Conservation (phyloP, 495 filamentous ascomycete genomes). For the Penicillium arizonense region DNA sequence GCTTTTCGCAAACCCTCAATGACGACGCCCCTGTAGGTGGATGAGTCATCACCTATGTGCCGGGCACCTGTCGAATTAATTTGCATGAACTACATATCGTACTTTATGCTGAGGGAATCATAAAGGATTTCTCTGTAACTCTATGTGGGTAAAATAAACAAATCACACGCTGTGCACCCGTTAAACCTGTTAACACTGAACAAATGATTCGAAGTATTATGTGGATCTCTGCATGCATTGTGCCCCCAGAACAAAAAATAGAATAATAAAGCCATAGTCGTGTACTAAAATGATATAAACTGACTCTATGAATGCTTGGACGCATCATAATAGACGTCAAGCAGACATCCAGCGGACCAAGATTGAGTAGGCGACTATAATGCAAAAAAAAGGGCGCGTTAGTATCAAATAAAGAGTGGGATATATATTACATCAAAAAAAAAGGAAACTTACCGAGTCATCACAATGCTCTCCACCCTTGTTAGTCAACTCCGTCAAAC, state of each 20-base stretch:
- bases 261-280: too few relatives aligned
- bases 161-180: neutral
- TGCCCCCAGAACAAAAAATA: neutral
- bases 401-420: conserved; percentile 8
- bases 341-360: conserved; percentile 90
- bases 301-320: conserved; percentile 31
- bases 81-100: neutral
- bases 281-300: conserved; percentile 1
- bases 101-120: neutral
- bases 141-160: neutral
- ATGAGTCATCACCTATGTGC: conserved; percentile 5
- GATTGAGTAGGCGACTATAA: conserved; percentile 83
- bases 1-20: conserved; percentile 3
- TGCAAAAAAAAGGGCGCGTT: neutral
- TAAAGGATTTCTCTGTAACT: neutral
- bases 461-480: conserved; percentile 77
- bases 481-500: conserved; percentile 91
- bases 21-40: conserved; percentile 1
- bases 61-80: neutral
- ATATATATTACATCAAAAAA: neutral
- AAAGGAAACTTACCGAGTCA: conserved; percentile 71
- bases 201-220: neutral
- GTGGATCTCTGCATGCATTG: neutral
- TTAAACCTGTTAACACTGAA: neutral
- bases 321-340: conserved; percentile 94